Base-by-base conservation (phyloP, 805 yeast genomes). In the Blastobotrys americana region DNA sequence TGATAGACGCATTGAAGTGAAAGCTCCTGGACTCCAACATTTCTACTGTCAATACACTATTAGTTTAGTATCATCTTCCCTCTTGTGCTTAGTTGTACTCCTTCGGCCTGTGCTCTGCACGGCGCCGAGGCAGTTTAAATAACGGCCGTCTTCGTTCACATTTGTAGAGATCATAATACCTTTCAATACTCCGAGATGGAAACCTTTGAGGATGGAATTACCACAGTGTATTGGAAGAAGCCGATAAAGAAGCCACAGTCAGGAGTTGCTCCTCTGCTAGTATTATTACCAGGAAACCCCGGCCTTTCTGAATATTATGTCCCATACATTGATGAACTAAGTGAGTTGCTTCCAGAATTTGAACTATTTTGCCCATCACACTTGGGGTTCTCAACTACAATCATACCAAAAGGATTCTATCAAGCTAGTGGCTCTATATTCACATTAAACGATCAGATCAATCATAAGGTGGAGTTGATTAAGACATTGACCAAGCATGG, bases 231-330 rank as follows among this genome's bases (percentile, higher is more conserved):
- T 25, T 25, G 31, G 31, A 25, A 25, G 31, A 8, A 13, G 31
- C 31, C 31, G 10, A 25, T 13, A 8, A 8, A 13, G 31, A n/a
- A n/a, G n/a, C n/a, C n/a, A n/a, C 31, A 25, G 10, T 25, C 31
- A 13, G 31, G 28, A 48, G 10, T 17, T 8, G 46, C 45, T 9
- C 73, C 69, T 8, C 52, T 83, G 23, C 58, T 82, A 37, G 70
- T 78, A 3, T 70, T 82, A 50, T 69, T 84, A 4, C 90, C 93
- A 0, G 93, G 93, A 0, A 84, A 84, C 52, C 93, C 93, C 0
- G 93, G 90, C 0, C 61, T 84, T 21, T 69, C 78, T 35, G 79
- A 78, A 49, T 84, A 74, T 61, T 84, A 84, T 59, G 67, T 67
- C 16, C 74, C 74, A 3, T 81, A 78, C 54, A 58, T 83, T 22